Conservation (phyloP, 306 rosid genomes). For the Delonix regia region DNA sequence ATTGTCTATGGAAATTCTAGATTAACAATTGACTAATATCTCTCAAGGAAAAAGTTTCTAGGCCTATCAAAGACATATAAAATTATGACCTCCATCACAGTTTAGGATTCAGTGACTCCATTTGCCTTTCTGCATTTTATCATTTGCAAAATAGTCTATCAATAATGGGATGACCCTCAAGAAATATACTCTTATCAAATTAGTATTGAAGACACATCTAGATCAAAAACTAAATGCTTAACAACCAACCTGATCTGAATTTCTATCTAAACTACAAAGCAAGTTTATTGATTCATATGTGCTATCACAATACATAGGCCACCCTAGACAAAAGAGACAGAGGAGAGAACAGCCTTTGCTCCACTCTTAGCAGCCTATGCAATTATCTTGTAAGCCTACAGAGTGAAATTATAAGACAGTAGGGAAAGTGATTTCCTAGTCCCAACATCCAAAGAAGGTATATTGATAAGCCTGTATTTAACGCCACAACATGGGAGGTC, state of each 20-base stretch:
- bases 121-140: neutral
- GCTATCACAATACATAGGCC: neutral
- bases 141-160: neutral
- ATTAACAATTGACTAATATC: neutral
- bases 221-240: neutral
- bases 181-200: neutral
- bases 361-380: constrained; percentile 15
- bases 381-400: neutral
- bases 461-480: neutral
- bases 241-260: neutral
- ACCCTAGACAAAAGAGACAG: constrained; percentile 19
- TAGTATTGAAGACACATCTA: neutral
- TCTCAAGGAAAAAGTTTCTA: neutral
- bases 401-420: constrained; percentile 14
- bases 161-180: neutral
- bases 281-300: constrained; percentile 5
- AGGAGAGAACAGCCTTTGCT: neutral
- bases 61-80: neutral
- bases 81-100: neutral
- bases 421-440: no score
- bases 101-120: neutral
- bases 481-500: neutral
- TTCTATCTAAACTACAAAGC: neutral
- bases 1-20: constrained; percentile 5
- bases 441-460: neutral